Base-by-base conservation (phyloP, 805 yeast species). In the Yarrowia yakushimensis region DNA sequence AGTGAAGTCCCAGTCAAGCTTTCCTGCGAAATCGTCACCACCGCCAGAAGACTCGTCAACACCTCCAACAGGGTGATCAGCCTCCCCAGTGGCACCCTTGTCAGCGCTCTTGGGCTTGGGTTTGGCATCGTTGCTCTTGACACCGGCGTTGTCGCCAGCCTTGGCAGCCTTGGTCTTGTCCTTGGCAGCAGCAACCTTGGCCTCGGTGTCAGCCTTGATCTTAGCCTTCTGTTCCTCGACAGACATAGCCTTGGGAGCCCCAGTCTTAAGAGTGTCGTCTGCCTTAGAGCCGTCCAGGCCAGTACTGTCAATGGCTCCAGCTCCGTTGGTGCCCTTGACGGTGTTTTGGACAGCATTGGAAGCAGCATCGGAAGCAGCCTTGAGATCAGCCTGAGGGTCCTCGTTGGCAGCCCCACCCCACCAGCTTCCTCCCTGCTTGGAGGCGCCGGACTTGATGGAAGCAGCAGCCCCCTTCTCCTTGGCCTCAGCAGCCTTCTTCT, bases 11-110 rank as follows among this genome's bases (percentile, higher is more conserved):
- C 66, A 67, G 46, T 71, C 69, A 28, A 74, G 48, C 60, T 70
- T 67, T 60, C 75, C 74, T 8, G 67, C 70, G 50, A 88, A 74
- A 0, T 85, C 75, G 59, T 81, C 82, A 67, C 80, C 69, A 69
- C 79, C 83, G 33, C 79, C 83, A 33, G 69, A 68, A 15, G 76
- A 70, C 12, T 68, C 74, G 8, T 63, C 69, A 17, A 33, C 65
- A 11, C 69, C 72, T 54, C 76, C 61, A 41, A 41, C 46, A 39
- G 61, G 59, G 25, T 52, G 59, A 20, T 52, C 43, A 1, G 31
- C 69, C 46, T 69, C 63, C 25, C 63, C 57, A 50, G 64, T 67
- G 72, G 77, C 3, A 27, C 18, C 17, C 46, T 65, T 63, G 42
- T 65, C 67, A 6, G 33, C 30, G 12, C 31, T 25, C 59, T 50